Base-by-base conservation (phyloP, 2,329 filamentous ascomycete genomes). In the Dendryphion nanum region DNA sequence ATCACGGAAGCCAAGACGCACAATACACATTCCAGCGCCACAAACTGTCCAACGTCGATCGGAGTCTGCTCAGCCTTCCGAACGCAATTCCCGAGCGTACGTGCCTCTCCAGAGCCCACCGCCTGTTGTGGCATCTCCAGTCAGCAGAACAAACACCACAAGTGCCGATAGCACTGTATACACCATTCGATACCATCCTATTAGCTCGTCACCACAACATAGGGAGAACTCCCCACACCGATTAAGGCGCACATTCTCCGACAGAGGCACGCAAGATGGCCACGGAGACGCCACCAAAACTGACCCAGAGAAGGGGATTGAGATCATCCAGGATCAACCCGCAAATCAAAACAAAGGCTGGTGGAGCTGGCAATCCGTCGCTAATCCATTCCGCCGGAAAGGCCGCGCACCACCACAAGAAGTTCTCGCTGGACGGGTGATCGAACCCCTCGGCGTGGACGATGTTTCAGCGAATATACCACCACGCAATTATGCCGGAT, bases 111-210 rank as follows among this genome's bases (percentile, higher is more conserved):
- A 57, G 30, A 68, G 69, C 17, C 71, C 72, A 15, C 73, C 76
- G 8, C 60, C 66, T 28, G 64, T 67, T 32, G 66, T 73, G 15
- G 66, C 73, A 6, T 79, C 78, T 8, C 79, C 80, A 1, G 66
- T 82, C 24, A 82, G 77, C 52, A 69, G 79, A 45, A 73, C 75
- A 15, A 79, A 83, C 49, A 81, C 78, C 1, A 76, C 74, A 5
- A 83, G 79, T 58, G 78, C 78, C 6, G 75, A 75, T 18, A 83
- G 79, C 44, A 83, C 81, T 1, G 75, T 82, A 4, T 83, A 84
- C 53, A 75, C 78, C 35, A 75, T 84, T 19, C 75, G 76, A 19
- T 81, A 83, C 51, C 77, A 82, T 50, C 72, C 77, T 12, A 68
- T 76, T 69, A 40, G 75, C 70, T 26, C 73, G 62, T 34, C 59